Evolutionary conservation across 2,329 filamentous ascomycete species (phyloP).

Genomic region (Pseudocercospora vitis): DNA sequence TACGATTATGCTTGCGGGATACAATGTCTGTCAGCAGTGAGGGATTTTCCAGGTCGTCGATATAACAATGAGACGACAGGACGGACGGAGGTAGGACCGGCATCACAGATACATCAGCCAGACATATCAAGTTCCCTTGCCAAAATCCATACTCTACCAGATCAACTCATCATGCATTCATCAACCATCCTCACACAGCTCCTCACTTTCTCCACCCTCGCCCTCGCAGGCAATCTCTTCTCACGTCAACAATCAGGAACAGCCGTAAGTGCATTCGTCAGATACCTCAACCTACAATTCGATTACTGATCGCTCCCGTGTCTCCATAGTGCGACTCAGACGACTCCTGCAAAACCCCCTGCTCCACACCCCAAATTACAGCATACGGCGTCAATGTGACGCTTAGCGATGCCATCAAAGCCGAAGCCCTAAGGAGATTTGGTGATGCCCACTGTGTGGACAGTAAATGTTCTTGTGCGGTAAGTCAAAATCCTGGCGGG

Average conservation of each 20-base stretch:
- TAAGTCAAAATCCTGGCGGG: slow-evolving; percentile 16
- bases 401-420: slow-evolving; percentile 17
- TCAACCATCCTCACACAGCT: slow-evolving; percentile 4
- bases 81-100: not conserved
- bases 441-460: slow-evolving; percentile 16
- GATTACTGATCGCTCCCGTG: not conserved
- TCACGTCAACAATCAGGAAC: slow-evolving; percentile 8
- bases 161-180: not conserved
- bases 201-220: slow-evolving; percentile 13
- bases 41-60: no score
- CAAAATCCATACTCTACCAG: not conserved
- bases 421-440: slow-evolving; percentile 19
- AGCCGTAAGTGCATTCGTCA: not conserved
- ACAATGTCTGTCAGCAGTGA: no score
- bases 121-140: not conserved
- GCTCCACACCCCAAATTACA: slow-evolving; percentile 3
- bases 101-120: no score
- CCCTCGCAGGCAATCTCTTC: slow-evolving; percentile 11
- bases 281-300: not conserved
- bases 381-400: slow-evolving; percentile 16
- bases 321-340: slow-evolving; percentile 23
- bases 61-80: not conserved
- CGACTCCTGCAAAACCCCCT: slow-evolving; percentile 18
- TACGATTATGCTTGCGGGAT: not conserved
- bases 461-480: slow-evolving; percentile 12